Evolutionary conservation across 306 rosid species (phyloP), one percentile per base, ranked within the genome.

Genomic region (Medicago lupulina): DNA sequence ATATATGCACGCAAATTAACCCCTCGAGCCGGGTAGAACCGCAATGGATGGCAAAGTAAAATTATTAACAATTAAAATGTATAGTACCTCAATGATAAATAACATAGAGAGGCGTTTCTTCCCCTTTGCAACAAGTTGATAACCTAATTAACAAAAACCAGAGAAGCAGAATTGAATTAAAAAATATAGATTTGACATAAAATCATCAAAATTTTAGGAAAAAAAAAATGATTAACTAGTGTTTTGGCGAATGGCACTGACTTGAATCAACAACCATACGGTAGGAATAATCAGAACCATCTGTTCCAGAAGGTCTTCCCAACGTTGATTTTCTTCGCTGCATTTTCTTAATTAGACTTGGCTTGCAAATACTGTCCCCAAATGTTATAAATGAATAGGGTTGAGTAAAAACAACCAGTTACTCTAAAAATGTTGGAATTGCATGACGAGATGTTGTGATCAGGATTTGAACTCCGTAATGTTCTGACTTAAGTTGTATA

Each of bases 211-310:
- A 62, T 54, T 31, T 6, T 10, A 4, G 9, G 5, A 19, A 1
- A 31, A 13, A 14, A 21, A 40, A 18, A 14, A 0, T 5, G 28
- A 40, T 10, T 13, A 44, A 34, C 5, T 34, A 34, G 38, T 47
- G 21, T 15, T 19, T 58, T 73, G 53, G 40, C 17, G 73, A 70
- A 9, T 46, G 77, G 36, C 76, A 58, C 94, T 86, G 84, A 91
- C 98, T 88, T 79, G 98, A 91, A 80, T 87, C 97, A 74, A 94
- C 96, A 1, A 94, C 97, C 97, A 93, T 91, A 49, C 97, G 97
- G 83, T 78, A 88, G 53, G 89, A 85, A 72, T 78, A 91, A 85
- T 91, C 98, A 1, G 91, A 89, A 73, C 97, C 98, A 67, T 93
- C 97, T 6, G 98, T 91, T 78, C 98, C 98, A 38, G 89, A 84